Conservation (phyloP, 768 basidiomycete genomes). For the Russula emetica region DNA sequence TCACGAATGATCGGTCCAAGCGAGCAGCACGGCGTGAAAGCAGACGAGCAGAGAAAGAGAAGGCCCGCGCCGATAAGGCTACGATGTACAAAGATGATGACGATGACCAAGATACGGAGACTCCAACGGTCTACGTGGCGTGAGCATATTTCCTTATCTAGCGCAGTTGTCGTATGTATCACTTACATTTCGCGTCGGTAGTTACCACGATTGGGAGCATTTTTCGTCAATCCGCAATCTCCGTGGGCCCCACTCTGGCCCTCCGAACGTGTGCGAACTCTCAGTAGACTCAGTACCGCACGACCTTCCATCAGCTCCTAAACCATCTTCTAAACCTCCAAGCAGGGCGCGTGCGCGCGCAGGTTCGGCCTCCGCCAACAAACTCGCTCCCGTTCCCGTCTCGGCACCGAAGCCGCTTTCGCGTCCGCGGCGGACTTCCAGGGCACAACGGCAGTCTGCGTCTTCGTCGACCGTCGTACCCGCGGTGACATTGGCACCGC, state of each 20-base stretch:
- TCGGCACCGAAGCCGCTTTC: constrained; percentile 23
- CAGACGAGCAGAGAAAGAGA: constrained; percentile 33
- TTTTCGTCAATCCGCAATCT: constrained; percentile 91
- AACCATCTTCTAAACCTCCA: constrained; percentile 27
- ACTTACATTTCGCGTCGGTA: constrained; percentile 31
- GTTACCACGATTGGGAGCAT: constrained; percentile 93
- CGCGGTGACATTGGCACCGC: constrained; percentile 9
- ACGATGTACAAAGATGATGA: constrained; percentile 31
- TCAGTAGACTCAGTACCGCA: constrained; percentile 35
- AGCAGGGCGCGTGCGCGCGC: constrained; percentile 30
- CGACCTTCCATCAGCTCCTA: constrained; percentile 34
- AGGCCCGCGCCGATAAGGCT: constrained; percentile 24
- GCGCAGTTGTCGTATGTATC: constrained; percentile 18
- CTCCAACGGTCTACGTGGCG: constrained; percentile 73
- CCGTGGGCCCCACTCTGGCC: constrained; percentile 74
- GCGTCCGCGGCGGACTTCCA: constrained; percentile 19
- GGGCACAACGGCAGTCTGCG: constrained; percentile 8
- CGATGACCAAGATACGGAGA: constrained; percentile 31
- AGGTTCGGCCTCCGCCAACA: constrained; percentile 14
- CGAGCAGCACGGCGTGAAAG: constrained; percentile 43
- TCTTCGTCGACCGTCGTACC: constrained; percentile 16
- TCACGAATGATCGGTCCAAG: constrained; percentile 42
- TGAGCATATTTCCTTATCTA: constrained; percentile 42
- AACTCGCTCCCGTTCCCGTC: constrained; percentile 25
- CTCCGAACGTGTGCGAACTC: constrained; percentile 58